A percentile compares a stretch with the other conserved stretches of the same genome.
Evolutionary conservation across 108 stramenopile species (phyloP).

Genomic region (Aurantiochytrium sp.): DNA sequence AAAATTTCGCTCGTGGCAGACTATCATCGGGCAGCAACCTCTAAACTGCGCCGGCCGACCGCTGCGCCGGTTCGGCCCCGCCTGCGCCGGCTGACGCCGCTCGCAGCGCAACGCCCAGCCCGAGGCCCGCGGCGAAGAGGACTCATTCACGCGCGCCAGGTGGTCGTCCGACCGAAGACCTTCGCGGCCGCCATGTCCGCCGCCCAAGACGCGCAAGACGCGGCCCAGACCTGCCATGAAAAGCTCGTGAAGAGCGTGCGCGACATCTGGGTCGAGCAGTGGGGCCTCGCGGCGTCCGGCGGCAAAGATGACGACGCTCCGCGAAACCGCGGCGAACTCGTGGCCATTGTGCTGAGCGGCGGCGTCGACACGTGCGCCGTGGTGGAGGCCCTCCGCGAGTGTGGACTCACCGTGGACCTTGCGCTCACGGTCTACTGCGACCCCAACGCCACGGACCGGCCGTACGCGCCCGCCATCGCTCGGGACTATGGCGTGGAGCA

Average conservation of each 20-base stretch:
- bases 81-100: too few species aligned
- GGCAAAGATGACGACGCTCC: neutral
- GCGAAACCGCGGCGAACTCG: neutral
- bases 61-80: too few species aligned
- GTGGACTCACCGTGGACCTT: conserved; percentile 42
- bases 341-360: conserved; percentile 33
- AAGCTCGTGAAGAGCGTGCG: neutral
- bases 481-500: conserved; percentile 43
- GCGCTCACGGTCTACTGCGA: conserved; percentile 55
- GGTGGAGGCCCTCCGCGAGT: conserved; percentile 40
- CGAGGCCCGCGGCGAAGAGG: too few species aligned
- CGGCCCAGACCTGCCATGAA: neutral
- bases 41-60: too few species aligned
- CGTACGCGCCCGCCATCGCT: conserved; percentile 49
- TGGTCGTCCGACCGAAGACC: too few species aligned
- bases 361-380: conserved; percentile 65
- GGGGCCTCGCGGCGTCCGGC: neutral
- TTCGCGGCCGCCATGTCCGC: too few species aligned
- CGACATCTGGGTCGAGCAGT: neutral
- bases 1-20: too few species aligned
- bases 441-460: conserved; percentile 46
- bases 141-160: too few species aligned
- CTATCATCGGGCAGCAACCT: too few species aligned
- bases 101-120: too few species aligned
- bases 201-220: too few species aligned